A percentile compares a stretch with the other conserved stretches of the same genome.
phyloP scores from a whole-genome alignment of 179 eudicot genomes.

The Drosera spatulata region DNA sequence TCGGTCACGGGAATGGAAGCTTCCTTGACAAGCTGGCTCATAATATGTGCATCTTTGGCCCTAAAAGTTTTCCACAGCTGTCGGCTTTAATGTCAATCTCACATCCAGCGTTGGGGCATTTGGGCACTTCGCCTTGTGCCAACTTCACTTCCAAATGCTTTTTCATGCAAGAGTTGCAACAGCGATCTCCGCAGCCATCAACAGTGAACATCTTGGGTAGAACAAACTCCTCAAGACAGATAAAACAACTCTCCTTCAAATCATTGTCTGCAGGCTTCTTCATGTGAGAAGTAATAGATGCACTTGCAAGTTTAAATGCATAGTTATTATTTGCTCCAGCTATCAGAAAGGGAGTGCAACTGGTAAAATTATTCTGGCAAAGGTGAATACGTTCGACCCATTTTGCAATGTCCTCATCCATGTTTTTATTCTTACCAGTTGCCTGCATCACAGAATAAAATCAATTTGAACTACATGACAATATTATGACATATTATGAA shows the following conservation, averaged over 20 bases:
- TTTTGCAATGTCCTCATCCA: slow-evolving; percentile 12
- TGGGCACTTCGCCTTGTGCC: slow-evolving; percentile 37
- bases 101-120: slow-evolving; percentile 56
- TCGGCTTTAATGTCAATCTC: slow-evolving; percentile 27
- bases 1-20: slow-evolving; percentile 46
- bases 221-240: slow-evolving; percentile 46
- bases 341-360: slow-evolving; percentile 8
- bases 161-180: slow-evolving; percentile 51
- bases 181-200: slow-evolving; percentile 46
- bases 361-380: slow-evolving; percentile 6
- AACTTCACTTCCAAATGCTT: slow-evolving; percentile 46
- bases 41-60: slow-evolving; percentile 29
- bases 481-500: no score
- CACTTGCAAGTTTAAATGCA: slow-evolving; percentile 31
- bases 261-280: slow-evolving; percentile 8
- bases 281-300: slow-evolving; percentile 18
- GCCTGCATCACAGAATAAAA: not conserved
- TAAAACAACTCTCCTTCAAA: slow-evolving; percentile 34
- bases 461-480: no score
- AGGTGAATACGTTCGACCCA: not conserved
- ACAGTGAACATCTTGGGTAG: slow-evolving; percentile 29
- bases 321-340: slow-evolving; percentile 11
- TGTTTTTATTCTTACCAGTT: slow-evolving; percentile 24
- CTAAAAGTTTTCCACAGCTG: slow-evolving; percentile 33
- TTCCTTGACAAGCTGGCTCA: slow-evolving; percentile 49